Evolutionary conservation across 1,139 yeast species (phyloP).

Genomic region (Yamadazyma taylorii): DNA sequence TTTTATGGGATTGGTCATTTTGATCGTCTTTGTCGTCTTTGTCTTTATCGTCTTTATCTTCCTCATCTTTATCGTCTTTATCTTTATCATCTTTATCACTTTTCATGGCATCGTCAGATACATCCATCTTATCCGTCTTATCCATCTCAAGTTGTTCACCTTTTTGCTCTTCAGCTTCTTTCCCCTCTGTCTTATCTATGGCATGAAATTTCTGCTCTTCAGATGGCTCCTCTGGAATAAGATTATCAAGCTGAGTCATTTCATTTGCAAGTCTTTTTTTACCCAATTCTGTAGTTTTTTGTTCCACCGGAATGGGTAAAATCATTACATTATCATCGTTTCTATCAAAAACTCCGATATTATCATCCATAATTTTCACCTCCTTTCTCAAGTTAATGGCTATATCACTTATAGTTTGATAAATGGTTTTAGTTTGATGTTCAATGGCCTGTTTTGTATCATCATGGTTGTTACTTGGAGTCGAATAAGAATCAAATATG

Average conservation of each 20-base stretch:
- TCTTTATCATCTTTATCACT: too few relatives aligned
- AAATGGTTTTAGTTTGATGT: constrained; percentile 33
- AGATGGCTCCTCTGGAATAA: constrained; percentile 19
- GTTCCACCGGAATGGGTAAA: constrained; percentile 60
- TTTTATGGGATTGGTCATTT: too few relatives aligned
- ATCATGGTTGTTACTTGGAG: constrained; percentile 18
- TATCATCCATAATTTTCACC: constrained; percentile 57
- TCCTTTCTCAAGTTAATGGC: constrained; percentile 57
- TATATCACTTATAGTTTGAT: constrained; percentile 33
- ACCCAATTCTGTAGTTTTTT: constrained; percentile 61
- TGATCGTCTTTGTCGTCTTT: too few relatives aligned
- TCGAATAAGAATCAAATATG: constrained; percentile 41
- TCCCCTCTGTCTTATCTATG: constrained; percentile 2
- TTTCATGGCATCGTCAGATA: too few relatives aligned
- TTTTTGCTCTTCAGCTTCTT: constrained; percentile 5
- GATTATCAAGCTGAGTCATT: constrained; percentile 25
- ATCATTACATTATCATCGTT: constrained; percentile 52
- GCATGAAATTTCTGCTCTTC: constrained; percentile 14
- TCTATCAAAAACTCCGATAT: constrained; percentile 47
- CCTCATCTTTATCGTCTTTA: constrained; percentile 4
- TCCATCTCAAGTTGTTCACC: too few relatives aligned
- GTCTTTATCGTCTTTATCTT: constrained; percentile 3
- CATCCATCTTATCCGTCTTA: too few relatives aligned
- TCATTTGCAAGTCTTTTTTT: constrained; percentile 45
- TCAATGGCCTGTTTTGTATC: constrained; percentile 25